Conservation (phyloP, 2,329 filamentous ascomycete species). For the Phialemoniopsis sp. region DNA sequence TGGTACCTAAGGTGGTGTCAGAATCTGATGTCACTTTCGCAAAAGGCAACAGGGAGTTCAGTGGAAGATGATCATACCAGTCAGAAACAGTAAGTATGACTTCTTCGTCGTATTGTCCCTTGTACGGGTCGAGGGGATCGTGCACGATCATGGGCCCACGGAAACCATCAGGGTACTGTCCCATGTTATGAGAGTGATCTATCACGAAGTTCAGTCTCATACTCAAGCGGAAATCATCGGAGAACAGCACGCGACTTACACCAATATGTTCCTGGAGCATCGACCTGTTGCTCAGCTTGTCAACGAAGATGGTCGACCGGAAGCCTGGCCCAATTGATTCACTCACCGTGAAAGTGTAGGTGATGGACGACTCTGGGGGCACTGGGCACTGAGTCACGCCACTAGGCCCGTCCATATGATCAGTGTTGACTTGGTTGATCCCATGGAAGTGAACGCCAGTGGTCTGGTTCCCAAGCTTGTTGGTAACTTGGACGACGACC, state of each 20-base stretch:
- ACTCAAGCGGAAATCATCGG: neutral
- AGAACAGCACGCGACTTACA: no score
- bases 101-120: slow-evolving; percentile 52
- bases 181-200: slow-evolving; percentile 61
- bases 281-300: slow-evolving; percentile 18
- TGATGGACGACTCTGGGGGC: slow-evolving; percentile 44
- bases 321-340: no score
- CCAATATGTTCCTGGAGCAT: slow-evolving; percentile 41
- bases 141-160: slow-evolving; percentile 58
- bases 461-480: slow-evolving; percentile 47
- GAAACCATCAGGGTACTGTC: slow-evolving; percentile 65
- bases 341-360: slow-evolving; percentile 45
- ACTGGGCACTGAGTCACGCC: slow-evolving; percentile 52
- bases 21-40: neutral
- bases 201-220: slow-evolving; percentile 1
- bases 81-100: slow-evolving; percentile 49
- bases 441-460: slow-evolving; percentile 57
- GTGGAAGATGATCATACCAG: slow-evolving; percentile 18
- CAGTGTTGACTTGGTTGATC: slow-evolving; percentile 46
- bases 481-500: slow-evolving; percentile 42
- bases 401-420: slow-evolving; percentile 54
- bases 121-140: slow-evolving; percentile 50
- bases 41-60: neutral
- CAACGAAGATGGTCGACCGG: neutral
- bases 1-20: slow-evolving; percentile 31